phyloP scores from a whole-genome alignment of 257 asterid genomes.

The Scutellaria baicalensis region DNA sequence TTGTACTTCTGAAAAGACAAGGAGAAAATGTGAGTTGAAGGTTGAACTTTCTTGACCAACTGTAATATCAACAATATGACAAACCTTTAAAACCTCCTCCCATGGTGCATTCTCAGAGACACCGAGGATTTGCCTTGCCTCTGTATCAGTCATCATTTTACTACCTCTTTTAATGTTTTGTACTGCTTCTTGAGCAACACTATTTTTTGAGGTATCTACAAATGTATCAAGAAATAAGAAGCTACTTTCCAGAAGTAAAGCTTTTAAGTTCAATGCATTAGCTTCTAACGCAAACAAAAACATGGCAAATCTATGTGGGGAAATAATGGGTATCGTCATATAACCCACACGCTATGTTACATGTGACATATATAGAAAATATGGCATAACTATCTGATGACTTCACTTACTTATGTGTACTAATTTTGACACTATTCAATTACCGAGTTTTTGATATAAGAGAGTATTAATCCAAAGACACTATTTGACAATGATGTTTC shows the following conservation, averaged over 20 bases:
- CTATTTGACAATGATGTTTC: not conserved
- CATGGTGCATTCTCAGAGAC: slow-evolving; percentile 57
- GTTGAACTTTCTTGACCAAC: not conserved
- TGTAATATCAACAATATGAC: not conserved
- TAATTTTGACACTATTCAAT: not conserved
- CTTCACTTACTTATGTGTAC: not conserved
- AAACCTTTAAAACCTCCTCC: slow-evolving; percentile 71
- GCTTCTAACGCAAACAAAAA: not conserved
- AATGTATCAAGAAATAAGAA: not conserved
- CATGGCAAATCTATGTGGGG: not conserved
- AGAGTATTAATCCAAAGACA: not conserved
- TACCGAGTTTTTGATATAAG: not conserved
- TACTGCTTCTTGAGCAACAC: slow-evolving; percentile 70
- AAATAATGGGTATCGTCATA: too few relatives aligned
- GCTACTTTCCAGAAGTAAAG: not conserved
- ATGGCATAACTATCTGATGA: not conserved
- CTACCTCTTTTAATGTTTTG: slow-evolving; percentile 46
- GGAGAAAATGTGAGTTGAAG: not conserved
- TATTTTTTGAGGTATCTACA: slow-evolving; percentile 66
- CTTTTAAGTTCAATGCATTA: not conserved
- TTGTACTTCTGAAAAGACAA: slow-evolving; percentile 40
- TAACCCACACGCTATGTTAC: too few relatives aligned
- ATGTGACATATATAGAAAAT: too few relatives aligned
- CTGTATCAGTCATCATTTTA: slow-evolving; percentile 62
- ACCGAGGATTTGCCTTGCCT: slow-evolving; percentile 78